Conservation (phyloP, 495 filamentous ascomycete genomes). For the Xylaria castorea region DNA sequence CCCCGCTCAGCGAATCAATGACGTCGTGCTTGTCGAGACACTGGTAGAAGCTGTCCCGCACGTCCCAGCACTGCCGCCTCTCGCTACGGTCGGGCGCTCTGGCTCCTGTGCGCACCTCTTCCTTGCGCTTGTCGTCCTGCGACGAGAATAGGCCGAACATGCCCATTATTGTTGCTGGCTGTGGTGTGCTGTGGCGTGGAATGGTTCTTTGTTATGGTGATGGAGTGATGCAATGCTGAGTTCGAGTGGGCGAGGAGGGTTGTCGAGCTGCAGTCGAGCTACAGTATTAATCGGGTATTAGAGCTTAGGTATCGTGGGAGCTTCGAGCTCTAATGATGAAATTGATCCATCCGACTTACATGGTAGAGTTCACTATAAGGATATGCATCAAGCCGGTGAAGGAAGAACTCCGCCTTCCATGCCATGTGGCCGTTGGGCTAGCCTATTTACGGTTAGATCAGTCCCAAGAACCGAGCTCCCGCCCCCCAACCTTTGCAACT, state of each 20-base stretch:
- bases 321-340: constrained; percentile 12
- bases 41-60: constrained; percentile 81
- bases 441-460: background rate
- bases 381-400: background rate
- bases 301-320: background rate
- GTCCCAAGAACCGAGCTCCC: constrained; percentile 1
- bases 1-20: constrained; percentile 80
- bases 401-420: background rate
- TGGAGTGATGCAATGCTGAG: background rate
- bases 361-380: background rate
- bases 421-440: constrained; percentile 4
- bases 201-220: background rate
- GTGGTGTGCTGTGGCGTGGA: background rate
- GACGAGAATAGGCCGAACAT: constrained; percentile 50
- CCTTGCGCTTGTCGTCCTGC: constrained; percentile 55
- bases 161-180: constrained; percentile 45
- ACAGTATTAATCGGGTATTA: background rate
- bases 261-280: constrained; percentile 1
- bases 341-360: background rate
- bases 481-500: constrained; percentile 9
- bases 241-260: background rate
- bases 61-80: constrained; percentile 83
- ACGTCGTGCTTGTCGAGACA: constrained; percentile 85
- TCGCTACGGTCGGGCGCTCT: constrained; percentile 79
- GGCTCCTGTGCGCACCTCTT: constrained; percentile 63